phyloP scores from a whole-genome alignment of 2,329 filamentous ascomycete genomes.

The Phyllosticta citrichinensis region DNA sequence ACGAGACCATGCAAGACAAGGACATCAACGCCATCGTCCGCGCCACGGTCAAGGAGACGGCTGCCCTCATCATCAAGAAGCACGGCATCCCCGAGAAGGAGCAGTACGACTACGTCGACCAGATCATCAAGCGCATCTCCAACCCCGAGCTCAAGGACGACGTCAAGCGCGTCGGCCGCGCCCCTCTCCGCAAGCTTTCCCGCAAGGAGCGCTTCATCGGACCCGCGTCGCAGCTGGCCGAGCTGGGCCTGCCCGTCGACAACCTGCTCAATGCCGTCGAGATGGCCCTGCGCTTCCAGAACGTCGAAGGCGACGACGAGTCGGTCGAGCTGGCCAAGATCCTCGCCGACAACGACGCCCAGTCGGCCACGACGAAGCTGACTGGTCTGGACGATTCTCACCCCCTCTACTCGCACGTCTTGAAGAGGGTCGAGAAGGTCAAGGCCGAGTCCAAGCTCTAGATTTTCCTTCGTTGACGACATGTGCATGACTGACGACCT shows the following conservation, averaged over 20 bases:
- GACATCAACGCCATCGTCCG: slow-evolving; percentile 72
- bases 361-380: slow-evolving; percentile 68
- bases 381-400: slow-evolving; percentile 70
- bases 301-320: slow-evolving; percentile 86
- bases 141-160: slow-evolving; percentile 89
- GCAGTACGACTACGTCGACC: slow-evolving; percentile 79
- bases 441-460: slow-evolving; percentile 35
- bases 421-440: slow-evolving; percentile 73
- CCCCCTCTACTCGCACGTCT: slow-evolving; percentile 65
- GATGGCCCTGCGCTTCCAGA: slow-evolving; percentile 91
- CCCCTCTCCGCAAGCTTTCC: slow-evolving; percentile 84
- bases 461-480: background rate
- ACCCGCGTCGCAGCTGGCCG: slow-evolving; percentile 79
- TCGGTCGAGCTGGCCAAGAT: slow-evolving; percentile 76
- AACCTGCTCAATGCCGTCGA: slow-evolving; percentile 75
- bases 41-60: slow-evolving; percentile 74
- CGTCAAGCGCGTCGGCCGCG: slow-evolving; percentile 90
- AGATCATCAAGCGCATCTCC: slow-evolving; percentile 85
- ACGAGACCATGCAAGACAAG: slow-evolving; percentile 75
- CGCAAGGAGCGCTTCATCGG: slow-evolving; percentile 95
- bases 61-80: slow-evolving; percentile 75
- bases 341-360: slow-evolving; percentile 62
- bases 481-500: background rate
- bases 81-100: slow-evolving; percentile 66
- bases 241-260: slow-evolving; percentile 62